Evolutionary conservation across 306 rosid species (phyloP), one percentile per base, ranked within the genome.

Genomic region (Pachyrhizus erosus): DNA sequence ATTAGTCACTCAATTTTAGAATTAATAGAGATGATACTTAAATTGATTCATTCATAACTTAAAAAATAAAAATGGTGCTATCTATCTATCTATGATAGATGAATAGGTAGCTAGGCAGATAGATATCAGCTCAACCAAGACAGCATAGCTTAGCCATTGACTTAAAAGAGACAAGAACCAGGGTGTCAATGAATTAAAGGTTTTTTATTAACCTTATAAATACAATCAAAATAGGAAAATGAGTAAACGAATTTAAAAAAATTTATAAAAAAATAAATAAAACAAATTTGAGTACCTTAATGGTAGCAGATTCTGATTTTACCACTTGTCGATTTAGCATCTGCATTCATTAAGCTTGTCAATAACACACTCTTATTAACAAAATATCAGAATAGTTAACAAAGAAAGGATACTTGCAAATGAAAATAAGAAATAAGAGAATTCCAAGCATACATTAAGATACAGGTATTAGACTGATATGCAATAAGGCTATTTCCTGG

Each of bases 311-410:
- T 78, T 96, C 99, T 21, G 98, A 92, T 80, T 93, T 96, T 70
- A 96, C 98, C 83, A 96, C 98, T 91, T 96, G 98, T 21, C 99
- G 88, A 52, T 96, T 80, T 60, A 96, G 92, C 88, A 90, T 89
- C 99, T 96, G 92, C 91, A 89, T 73, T 61, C 20, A 89, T 24
- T 33, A 54, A 81, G 79, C 26, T 71, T 69, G 20, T 87, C 77
- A 84, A 15, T 31, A 57, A 51, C 73, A 64, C 64, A 86, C 20
- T 27, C 12, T 49, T 70, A 13, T 70, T 39, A 60, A 69, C 43
- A 83, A 29, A 73, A 48, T 58, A 34, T 75, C 74, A 42, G 21
- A 84, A 70, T n/a, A 31, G 52, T 27, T n/a, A 57, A 52, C 40
- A 24, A 86, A 69, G 12, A 77, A 40, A 31, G 4, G 4, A 48